Conservation (phyloP, 495 filamentous ascomycete genomes). For the Barbatosphaeria neglecta region DNA sequence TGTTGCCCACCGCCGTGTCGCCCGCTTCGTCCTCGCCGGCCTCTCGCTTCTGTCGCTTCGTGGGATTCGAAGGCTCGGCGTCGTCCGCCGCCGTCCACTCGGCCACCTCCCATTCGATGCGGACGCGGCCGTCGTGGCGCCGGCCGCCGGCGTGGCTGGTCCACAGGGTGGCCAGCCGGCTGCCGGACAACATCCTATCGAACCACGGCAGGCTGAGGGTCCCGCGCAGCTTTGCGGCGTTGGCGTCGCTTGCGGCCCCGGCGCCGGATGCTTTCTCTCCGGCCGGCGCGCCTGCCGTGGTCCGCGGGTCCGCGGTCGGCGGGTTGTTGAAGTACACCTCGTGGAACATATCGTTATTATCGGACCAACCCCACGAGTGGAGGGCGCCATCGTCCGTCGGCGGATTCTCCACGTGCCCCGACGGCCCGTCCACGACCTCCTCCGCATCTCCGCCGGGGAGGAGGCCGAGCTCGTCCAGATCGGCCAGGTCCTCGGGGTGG, state of each 20-base stretch:
- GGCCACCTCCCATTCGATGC: conserved; percentile 72
- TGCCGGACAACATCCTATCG: conserved; percentile 66
- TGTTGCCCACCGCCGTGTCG: conserved; percentile 4
- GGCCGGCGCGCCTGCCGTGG: neutral
- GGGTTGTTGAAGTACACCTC: too few relatives aligned
- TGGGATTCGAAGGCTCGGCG: conserved; percentile 34
- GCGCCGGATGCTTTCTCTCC: neutral
- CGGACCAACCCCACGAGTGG: too few relatives aligned
- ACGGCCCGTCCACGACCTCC: conserved; percentile 7
- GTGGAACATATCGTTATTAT: too few relatives aligned
- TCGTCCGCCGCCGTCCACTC: conserved; percentile 60
- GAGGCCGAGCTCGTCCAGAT: conserved; percentile 57
- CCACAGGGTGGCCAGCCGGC: conserved; percentile 54
- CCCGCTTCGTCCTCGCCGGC: conserved; percentile 19
- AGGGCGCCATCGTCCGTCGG: too few relatives aligned
- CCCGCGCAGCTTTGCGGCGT: conserved; percentile 22
- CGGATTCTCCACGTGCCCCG: too few relatives aligned
- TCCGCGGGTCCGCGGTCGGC: too few relatives aligned
- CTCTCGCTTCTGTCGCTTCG: conserved; percentile 42
- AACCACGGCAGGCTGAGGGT: conserved; percentile 65
- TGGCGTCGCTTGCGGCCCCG: conserved; percentile 7
- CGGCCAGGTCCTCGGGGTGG: conserved; percentile 48
- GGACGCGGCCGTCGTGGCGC: conserved; percentile 45
- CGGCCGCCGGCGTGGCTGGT: conserved; percentile 43
- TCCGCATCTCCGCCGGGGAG: conserved; percentile 37